Evolutionary conservation across 257 asterid species (phyloP), one percentile per base, ranked within the genome.

Genomic region (Solanum etuberosum): DNA sequence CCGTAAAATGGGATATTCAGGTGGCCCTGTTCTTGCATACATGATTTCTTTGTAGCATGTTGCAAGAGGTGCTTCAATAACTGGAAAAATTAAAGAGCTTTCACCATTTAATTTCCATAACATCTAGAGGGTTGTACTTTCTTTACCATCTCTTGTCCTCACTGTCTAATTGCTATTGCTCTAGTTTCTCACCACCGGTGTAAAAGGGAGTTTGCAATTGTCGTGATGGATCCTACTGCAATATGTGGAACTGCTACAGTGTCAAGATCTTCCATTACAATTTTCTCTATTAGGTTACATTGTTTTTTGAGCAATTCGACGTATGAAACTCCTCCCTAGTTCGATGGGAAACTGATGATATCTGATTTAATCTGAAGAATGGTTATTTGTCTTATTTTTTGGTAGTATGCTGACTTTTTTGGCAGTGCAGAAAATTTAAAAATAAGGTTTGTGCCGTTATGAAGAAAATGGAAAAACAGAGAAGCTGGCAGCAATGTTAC

Each of bases 181-280:
- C 89, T 91, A 90, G 89, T 76, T 87, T 84, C 87, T 83, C 87
- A 88, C 88, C 86, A 89, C 72, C 90, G 90, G 86, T 88, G 76
- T 89, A 90, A 92, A 92, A 92, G 91, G 96, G 92, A 90, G 92
- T 89, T 82, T 90, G 86, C 86, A 90, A 74, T 74, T 92, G 91
- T 87, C 90, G 86, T 87, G 90, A 83, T 65, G 93, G 92, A 89
- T 90, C 88, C 59, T 85, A 68, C 74, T 89, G 85, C 87, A 88
- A 67, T 86, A 46, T 87, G 90, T 81, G 91, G 92, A 86, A 88
- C 83, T 91, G 51, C 89, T 88, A 86, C 63, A 21, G 38, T 87
- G 90, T 82, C 71, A 68, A 90, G 91, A 88, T 90, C 32, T 86
- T 91, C 92, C 87, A 93, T 88, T 88, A 78, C 88, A 43, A 86